Evolutionary conservation across 768 basidiomycete genomes (phyloP).

Genomic region (Phaffia tasmanica): DNA sequence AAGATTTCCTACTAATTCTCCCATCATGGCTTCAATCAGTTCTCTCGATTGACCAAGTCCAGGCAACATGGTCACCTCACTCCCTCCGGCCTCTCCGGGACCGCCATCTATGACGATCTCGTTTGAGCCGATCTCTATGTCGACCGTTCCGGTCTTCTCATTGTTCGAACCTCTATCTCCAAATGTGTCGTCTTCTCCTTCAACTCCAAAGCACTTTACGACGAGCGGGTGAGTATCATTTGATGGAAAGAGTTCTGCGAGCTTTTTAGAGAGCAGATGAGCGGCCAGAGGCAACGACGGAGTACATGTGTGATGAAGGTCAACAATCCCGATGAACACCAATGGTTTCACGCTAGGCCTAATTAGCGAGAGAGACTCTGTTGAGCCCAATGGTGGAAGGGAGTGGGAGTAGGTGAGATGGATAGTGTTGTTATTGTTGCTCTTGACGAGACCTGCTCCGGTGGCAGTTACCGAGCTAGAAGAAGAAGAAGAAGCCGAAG

Average conservation of each 20-base stretch:
- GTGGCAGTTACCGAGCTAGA: not conserved
- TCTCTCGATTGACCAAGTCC: too few species aligned
- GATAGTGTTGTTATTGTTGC: constrained; percentile 38
- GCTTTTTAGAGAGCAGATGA: constrained; percentile 48
- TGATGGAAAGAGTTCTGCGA: constrained; percentile 57
- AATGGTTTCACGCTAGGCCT: constrained; percentile 58
- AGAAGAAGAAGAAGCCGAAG: not conserved
- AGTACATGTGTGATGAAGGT: constrained; percentile 36
- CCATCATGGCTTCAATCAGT: constrained; percentile 61
- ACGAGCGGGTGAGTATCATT: constrained; percentile 32
- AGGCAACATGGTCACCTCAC: too few species aligned
- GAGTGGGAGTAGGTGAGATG: constrained; percentile 54
- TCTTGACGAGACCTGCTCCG: too few species aligned
- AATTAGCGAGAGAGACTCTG: constrained; percentile 46
- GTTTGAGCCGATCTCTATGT: too few species aligned
- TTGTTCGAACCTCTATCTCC: too few species aligned
- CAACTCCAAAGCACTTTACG: constrained; percentile 28
- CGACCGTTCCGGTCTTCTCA: too few species aligned
- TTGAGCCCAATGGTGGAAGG: constrained; percentile 60
- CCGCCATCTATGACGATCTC: too few species aligned
- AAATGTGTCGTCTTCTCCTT: constrained; percentile 18
- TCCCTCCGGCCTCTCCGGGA: too few species aligned
- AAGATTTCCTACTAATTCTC: constrained; percentile 80
- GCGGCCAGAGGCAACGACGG: constrained; percentile 35
- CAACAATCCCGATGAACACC: constrained; percentile 76